Base-by-base conservation (phyloP, 2,329 filamentous ascomycete species). In the Cercospora berteroae region DNA sequence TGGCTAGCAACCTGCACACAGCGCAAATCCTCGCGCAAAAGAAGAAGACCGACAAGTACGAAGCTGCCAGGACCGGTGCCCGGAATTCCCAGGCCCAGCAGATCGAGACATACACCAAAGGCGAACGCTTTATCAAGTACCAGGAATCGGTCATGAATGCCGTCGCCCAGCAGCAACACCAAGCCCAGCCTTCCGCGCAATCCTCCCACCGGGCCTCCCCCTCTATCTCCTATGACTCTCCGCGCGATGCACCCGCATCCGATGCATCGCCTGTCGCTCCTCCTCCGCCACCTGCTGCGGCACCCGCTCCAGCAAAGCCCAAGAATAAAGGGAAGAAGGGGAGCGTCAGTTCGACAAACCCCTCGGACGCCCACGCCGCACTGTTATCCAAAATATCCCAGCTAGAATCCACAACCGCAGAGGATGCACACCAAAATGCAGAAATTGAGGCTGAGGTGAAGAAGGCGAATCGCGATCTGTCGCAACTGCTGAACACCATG, bases 401-500 rank as follows among this genome's bases (percentile, higher is more conserved):
- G 82, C 84, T 99, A 67, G 95, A 99, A 80, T 91, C 93, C 70
- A 94, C 97, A 84, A 92, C 91, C 60, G 93, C 93, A 10, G 92
- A 93, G 67, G 94, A 97, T 79, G 97, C 96, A 80, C 94, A 96
- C 74, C 93, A 97, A 81, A 94, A 97, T 81, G 88, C 91, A 69
- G 95, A 98, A 83, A 97, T 99, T 78, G 94, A 96, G 80, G 91
- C 93, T 72, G 93, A 97, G 83, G 93, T 97, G 64, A 95, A 94
- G 79, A 94, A 94, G 81, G 94, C 94, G 59, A 97, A 94, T 74
- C 89, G 94, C 73, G 95, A 98, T 77, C 85, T 99, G 58, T 89
- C 92, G 72, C 91, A 92, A 74, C 89, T 96, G 70, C 90, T 97
- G 61, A 87, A 83, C 72, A 92, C 91, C 70, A 95, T 96, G 80